These are phyloP conservation scores for Dionaea muscipula DNA, from an alignment of 179 eudicot genomes.

Conservation along the genomic window DNA sequence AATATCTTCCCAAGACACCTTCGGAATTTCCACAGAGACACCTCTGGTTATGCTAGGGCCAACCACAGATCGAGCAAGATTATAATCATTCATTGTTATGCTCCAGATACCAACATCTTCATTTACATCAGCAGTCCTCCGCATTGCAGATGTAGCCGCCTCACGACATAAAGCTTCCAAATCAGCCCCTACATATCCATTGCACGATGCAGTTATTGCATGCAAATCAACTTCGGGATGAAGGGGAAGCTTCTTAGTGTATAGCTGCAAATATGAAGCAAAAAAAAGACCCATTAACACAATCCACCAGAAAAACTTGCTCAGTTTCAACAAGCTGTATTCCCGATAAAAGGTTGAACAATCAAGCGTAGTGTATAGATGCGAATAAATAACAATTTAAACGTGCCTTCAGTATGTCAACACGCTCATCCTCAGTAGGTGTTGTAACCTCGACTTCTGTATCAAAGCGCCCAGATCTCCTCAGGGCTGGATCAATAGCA, in stretches of 20 bases:
- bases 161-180: conserved; percentile 91
- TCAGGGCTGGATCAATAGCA: conserved; percentile 86
- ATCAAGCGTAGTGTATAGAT: not conserved
- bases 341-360: no score
- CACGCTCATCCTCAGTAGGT: conserved; percentile 70
- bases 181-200: conserved; percentile 98
- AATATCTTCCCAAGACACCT: conserved; percentile 86
- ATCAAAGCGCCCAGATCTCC: conserved; percentile 96
- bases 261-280: conserved; percentile 37
- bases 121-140: conserved; percentile 24
- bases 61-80: conserved; percentile 53
- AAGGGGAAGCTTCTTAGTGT: conserved; percentile 53
- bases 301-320: not conserved
- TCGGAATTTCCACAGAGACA: conserved; percentile 72
- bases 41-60: conserved; percentile 97
- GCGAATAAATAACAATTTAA: not conserved
- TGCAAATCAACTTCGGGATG: conserved; percentile 48
- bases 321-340: no score
- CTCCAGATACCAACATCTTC: conserved; percentile 25
- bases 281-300: not conserved
- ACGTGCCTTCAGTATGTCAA: conserved; percentile 55
- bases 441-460: conserved; percentile 84
- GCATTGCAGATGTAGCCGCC: conserved; percentile 47
- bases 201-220: conserved; percentile 72
- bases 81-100: conserved; percentile 66